Conservation (phyloP, 768 basidiomycete species). For the Kondoa malvinella region DNA sequence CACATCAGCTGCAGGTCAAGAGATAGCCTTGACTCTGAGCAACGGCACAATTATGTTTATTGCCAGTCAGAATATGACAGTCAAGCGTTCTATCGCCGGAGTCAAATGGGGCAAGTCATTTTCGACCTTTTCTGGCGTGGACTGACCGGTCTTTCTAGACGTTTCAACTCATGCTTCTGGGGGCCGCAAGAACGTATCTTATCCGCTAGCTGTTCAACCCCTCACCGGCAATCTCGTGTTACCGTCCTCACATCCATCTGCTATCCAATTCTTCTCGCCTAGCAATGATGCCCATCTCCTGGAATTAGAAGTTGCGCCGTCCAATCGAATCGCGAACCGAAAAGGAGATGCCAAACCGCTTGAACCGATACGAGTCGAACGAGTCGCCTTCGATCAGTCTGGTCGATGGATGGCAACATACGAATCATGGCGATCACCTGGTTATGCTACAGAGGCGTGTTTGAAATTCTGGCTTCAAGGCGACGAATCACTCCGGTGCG, state of each 20-base stretch:
- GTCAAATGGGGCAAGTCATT: slow-evolving; percentile 53
- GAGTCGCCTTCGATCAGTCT: slow-evolving; percentile 41
- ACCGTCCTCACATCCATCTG: slow-evolving; percentile 84
- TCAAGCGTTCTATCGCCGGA: slow-evolving; percentile 54
- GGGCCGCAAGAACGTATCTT: slow-evolving; percentile 22
- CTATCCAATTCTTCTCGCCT: slow-evolving; percentile 79
- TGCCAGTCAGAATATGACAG: slow-evolving; percentile 50
- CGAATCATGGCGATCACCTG: slow-evolving; percentile 54
- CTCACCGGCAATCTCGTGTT: slow-evolving; percentile 60
- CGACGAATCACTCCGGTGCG: slow-evolving; percentile 44
- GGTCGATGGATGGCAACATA: slow-evolving; percentile 79
- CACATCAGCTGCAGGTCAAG: slow-evolving; percentile 47
- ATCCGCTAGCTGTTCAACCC: slow-evolving; percentile 61
- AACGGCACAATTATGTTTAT: slow-evolving; percentile 70
- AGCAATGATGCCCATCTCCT: slow-evolving; percentile 50
- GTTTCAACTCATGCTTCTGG: slow-evolving; percentile 33
- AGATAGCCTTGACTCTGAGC: slow-evolving; percentile 63
- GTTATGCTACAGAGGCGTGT: slow-evolving; percentile 51
- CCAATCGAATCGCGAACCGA: slow-evolving; percentile 63
- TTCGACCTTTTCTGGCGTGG: slow-evolving; percentile 11
- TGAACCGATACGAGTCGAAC: slow-evolving; percentile 59
- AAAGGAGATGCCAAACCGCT: slow-evolving; percentile 53
- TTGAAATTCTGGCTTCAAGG: slow-evolving; percentile 64
- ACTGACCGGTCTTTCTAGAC: slow-evolving; percentile 29
- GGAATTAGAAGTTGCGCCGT: slow-evolving; percentile 83